These are phyloP conservation scores for Debaryomyces prosopidis DNA, from an alignment of 805 yeast genomes.

Conservation along the genomic window DNA sequence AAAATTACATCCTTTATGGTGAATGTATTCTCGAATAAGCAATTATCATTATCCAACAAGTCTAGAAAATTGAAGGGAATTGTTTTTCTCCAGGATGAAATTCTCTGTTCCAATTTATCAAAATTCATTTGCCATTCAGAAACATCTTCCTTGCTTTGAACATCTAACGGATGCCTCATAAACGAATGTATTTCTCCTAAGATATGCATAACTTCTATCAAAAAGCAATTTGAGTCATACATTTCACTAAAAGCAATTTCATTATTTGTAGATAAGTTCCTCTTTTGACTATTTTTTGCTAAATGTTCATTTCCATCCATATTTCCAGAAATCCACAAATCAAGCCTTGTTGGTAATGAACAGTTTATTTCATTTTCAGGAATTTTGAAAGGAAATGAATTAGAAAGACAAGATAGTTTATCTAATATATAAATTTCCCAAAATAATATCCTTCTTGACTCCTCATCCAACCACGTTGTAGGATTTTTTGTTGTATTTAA, in stretches of 20 bases:
- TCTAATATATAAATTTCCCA: constrained; percentile 19
- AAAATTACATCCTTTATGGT: constrained; percentile 10
- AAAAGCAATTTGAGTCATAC: not conserved
- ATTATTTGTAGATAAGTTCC: too few species aligned
- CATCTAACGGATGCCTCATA: constrained; percentile 13
- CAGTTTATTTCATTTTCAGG: constrained; percentile 10
- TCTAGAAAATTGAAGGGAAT: constrained; percentile 7
- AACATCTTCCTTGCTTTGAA: constrained; percentile 13
- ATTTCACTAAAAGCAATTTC: too few species aligned
- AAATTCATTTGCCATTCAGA: constrained; percentile 16
- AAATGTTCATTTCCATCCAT: not conserved
- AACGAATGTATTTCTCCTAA: constrained; percentile 8
- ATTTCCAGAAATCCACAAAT: constrained; percentile 6
- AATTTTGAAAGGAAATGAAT: constrained; percentile 11
- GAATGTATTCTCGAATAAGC: constrained; percentile 1
- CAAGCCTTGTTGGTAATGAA: constrained; percentile 11
- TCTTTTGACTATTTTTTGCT: constrained; percentile 1
- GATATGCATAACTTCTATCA: not conserved
- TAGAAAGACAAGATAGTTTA: constrained; percentile 11
- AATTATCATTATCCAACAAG: constrained; percentile 8
- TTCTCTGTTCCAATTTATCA: constrained; percentile 14
- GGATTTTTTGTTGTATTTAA: too few species aligned
- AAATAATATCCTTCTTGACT: constrained; percentile 9
- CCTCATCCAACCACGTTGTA: constrained; percentile 11
- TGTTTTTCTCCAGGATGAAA: constrained; percentile 12